These are phyloP conservation scores for Ophiognomonia clavigignenti-juglandacearum DNA, from an alignment of 2,329 filamentous ascomycete species.

Conservation along the genomic window DNA sequence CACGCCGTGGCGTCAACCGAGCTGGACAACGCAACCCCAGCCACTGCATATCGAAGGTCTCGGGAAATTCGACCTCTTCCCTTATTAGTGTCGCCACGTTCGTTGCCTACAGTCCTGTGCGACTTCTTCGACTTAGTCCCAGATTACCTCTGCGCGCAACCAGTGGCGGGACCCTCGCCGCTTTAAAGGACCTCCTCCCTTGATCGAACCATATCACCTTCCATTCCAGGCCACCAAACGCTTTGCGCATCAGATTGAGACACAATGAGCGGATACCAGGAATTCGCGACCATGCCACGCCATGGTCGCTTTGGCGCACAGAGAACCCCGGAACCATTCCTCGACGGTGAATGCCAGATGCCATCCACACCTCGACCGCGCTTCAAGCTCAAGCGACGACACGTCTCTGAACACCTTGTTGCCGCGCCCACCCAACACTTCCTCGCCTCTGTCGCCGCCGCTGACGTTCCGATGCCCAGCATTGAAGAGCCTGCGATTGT, in stretches of 20 bases:
- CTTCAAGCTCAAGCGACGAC: slow-evolving; percentile 51
- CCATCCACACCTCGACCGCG: slow-evolving; percentile 49
- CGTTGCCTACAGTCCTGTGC: background rate
- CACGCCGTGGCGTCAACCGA: slow-evolving; percentile 5
- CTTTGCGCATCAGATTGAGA: slow-evolving; percentile 3
- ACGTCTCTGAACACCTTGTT: slow-evolving; percentile 42
- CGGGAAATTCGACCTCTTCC: slow-evolving; percentile 3
- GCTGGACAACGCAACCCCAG: slow-evolving; percentile 4
- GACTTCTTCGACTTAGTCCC: no score
- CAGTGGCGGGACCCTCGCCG: no score
- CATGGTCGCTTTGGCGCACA: slow-evolving; percentile 41
- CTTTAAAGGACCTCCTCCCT: slow-evolving; percentile 1
- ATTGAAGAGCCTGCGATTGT: slow-evolving; percentile 51
- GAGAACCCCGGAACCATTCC: slow-evolving; percentile 49
- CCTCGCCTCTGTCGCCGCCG: slow-evolving; percentile 61
- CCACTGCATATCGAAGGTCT: slow-evolving; percentile 5
- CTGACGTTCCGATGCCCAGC: slow-evolving; percentile 60
- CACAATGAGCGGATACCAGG: slow-evolving; percentile 12
- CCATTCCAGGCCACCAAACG: background rate
- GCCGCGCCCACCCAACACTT: slow-evolving; percentile 60
- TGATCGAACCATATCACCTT: background rate
- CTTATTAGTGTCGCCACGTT: background rate
- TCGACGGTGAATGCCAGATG: slow-evolving; percentile 31
- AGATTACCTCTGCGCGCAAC: no score
- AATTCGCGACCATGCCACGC: slow-evolving; percentile 3